These are phyloP conservation scores for Colletotrichum orbiculare DNA, from an alignment of 2,329 filamentous ascomycete genomes.

Conservation along the genomic window DNA sequence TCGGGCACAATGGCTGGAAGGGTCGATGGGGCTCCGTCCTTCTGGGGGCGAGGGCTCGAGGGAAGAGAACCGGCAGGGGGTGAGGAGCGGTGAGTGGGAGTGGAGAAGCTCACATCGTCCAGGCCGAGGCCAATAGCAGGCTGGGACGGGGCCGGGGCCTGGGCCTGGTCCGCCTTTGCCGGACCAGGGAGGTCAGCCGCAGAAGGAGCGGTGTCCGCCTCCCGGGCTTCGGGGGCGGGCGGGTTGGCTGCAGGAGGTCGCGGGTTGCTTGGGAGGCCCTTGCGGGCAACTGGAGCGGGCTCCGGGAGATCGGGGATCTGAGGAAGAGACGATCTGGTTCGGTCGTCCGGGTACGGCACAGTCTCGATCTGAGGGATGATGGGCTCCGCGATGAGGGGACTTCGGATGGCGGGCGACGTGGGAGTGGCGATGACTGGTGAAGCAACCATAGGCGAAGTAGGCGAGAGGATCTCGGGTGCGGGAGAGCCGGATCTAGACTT, in stretches of 20 bases:
- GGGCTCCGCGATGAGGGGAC: slow-evolving; percentile 40
- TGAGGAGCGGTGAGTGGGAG: slow-evolving; percentile 38
- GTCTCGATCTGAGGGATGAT: slow-evolving; percentile 54
- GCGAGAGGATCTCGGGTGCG: slow-evolving; percentile 15
- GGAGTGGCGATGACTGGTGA: slow-evolving; percentile 31
- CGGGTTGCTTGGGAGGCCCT: slow-evolving; percentile 37
- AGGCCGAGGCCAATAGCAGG: slow-evolving; percentile 37
- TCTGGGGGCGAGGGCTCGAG: slow-evolving; percentile 46
- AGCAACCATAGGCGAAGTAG: slow-evolving; percentile 40
- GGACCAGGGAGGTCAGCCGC: slow-evolving; percentile 19
- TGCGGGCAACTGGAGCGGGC: slow-evolving; percentile 49
- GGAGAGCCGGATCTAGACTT: slow-evolving; percentile 38
- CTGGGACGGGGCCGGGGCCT: slow-evolving; percentile 31
- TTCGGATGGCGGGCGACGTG: slow-evolving; percentile 31
- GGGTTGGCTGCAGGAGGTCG: slow-evolving; percentile 32
- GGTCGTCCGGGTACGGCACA: slow-evolving; percentile 50
- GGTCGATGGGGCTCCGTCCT: slow-evolving; percentile 49
- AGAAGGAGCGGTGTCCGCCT: slow-evolving; percentile 30
- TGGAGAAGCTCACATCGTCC: slow-evolving; percentile 33
- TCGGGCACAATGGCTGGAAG: slow-evolving; percentile 43
- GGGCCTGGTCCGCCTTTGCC: slow-evolving; percentile 12
- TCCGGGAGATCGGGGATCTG: slow-evolving; percentile 50
- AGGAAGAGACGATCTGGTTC: slow-evolving; percentile 38
- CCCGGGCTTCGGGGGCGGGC: slow-evolving; percentile 17
- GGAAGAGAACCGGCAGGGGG: slow-evolving; percentile 44